Percentiles rank a stretch among this genome's conserved stretches.
Conservation (phyloP, 805 yeast species). For the Saccharomyces cerevisiae region DNA sequence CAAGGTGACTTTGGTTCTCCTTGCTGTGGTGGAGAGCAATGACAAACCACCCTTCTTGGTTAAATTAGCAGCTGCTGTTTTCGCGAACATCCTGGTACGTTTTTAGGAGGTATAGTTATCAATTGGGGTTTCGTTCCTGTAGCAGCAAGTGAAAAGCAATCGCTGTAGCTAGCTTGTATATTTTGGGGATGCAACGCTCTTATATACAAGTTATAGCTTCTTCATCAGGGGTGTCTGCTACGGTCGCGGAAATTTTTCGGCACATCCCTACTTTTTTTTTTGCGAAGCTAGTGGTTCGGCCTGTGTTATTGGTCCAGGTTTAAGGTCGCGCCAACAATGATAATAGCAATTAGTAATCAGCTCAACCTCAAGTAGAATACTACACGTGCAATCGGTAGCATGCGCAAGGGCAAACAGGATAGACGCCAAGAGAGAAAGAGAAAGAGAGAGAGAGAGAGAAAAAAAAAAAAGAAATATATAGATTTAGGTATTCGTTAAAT, state of each 20-base stretch:
- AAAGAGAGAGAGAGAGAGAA: background rate
- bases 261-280: background rate
- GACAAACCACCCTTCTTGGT: constrained; percentile 7
- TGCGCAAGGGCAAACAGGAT: background rate
- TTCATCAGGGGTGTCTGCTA: background rate
- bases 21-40: background rate
- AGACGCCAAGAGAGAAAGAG: background rate
- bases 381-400: background rate
- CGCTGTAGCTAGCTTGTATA: background rate
- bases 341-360: background rate
- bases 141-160: background rate
- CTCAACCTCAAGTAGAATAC: background rate
- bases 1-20: constrained; percentile 59
- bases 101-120: background rate
- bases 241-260: background rate
- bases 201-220: background rate
- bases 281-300: background rate
- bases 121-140: background rate
- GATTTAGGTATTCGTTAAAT: background rate
- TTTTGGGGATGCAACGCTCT: background rate
- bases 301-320: background rate
- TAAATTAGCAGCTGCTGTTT: constrained; percentile 7
- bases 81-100: background rate
- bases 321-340: background rate
- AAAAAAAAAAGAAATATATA: background rate